Conservation (phyloP, 305 asterid species). For the Fraxinus ornus region DNA sequence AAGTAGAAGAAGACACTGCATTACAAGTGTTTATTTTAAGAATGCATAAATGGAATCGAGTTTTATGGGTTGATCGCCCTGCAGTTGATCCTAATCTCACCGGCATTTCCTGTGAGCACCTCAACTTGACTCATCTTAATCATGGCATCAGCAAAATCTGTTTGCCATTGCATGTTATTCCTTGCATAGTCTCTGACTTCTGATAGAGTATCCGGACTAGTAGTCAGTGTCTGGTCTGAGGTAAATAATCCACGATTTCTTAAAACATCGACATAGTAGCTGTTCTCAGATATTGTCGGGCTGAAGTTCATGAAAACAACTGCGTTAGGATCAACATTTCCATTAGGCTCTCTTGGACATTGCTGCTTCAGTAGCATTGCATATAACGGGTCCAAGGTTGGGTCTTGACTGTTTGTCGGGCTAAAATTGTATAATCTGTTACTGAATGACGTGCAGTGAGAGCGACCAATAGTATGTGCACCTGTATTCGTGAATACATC, state of each 20-base stretch:
- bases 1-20: not conserved
- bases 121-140: slow-evolving; percentile 25
- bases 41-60: not conserved
- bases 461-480: slow-evolving; percentile 41
- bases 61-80: slow-evolving; percentile 5
- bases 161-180: not conserved
- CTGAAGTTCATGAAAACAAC: slow-evolving; percentile 23
- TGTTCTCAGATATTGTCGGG: slow-evolving; percentile 4
- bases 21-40: not conserved
- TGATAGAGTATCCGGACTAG: not conserved
- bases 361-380: slow-evolving; percentile 31
- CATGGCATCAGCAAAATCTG: slow-evolving; percentile 14
- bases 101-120: slow-evolving; percentile 26
- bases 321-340: slow-evolving; percentile 8
- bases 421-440: slow-evolving; percentile 36
- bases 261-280: slow-evolving; percentile 20
- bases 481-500: not conserved
- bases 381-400: slow-evolving; percentile 31
- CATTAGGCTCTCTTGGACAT: slow-evolving; percentile 16
- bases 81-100: slow-evolving; percentile 22
- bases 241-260: slow-evolving; percentile 12
- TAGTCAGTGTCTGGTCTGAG: slow-evolving; percentile 18
- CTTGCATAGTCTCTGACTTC: slow-evolving; percentile 16
- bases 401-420: slow-evolving; percentile 35
- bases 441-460: slow-evolving; percentile 41